Base-by-base conservation (phyloP, 192 early-diverging fungal species). In the Geranomyces variabilis region DNA sequence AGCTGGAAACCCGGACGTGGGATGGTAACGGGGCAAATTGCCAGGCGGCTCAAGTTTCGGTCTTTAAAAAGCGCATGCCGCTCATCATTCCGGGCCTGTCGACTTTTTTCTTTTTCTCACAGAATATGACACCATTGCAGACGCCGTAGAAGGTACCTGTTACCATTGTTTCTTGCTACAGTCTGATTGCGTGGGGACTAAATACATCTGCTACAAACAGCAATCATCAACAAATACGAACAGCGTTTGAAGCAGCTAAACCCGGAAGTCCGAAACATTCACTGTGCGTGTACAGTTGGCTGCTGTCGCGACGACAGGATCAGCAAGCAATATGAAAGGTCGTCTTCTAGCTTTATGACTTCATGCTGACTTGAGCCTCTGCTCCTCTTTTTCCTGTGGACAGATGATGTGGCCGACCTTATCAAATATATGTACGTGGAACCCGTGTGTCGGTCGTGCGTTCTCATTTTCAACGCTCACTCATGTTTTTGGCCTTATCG, bases 401-500 rank as follows among this genome's bases (percentile, higher is more conserved):
- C 30, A 71, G 70, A 72, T 36, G 70, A 72, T 28, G 53, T 72
- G 30, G 51, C 26, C 46, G 70, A 72, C 48, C 62, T 72, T n/a
- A 60, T 64, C 17, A 72, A 49, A 30, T 72, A 72, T 46, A 72
- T 72, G 63, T 64, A 21, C n/a, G 63, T 64, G 36, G n/a, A n/a
- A n/a, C n/a, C n/a, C n/a, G n/a, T n/a, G n/a, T n/a, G n/a, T n/a
- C n/a, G n/a, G n/a, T n/a, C n/a, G n/a, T n/a, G n/a, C n/a, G n/a
- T n/a, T n/a, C n/a, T n/a, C n/a, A n/a, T n/a, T n/a, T n/a, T 36
- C 24, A 10, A 33, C 60, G 12, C 24, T 22, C 60, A 15, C 12
- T 34, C 13, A 14, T 15, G 60, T 34, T 34, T n/a, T n/a, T n/a
- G n/a, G n/a, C n/a, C n/a, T n/a, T n/a, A n/a, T n/a, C 33, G 26